Base-by-base conservation (phyloP, 208 protist species). In the Wallacemonas sp. region DNA sequence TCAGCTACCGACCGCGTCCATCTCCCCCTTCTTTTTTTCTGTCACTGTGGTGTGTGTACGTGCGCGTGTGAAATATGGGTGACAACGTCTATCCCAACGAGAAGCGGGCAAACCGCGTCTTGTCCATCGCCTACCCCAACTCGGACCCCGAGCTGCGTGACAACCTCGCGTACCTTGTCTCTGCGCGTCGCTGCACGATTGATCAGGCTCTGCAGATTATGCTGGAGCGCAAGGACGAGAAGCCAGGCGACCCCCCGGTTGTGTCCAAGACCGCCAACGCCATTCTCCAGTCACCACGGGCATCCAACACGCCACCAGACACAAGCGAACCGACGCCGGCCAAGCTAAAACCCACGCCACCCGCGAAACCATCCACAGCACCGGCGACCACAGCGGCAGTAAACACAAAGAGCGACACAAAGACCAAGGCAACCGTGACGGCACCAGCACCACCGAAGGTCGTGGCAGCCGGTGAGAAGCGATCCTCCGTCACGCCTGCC, bases 151-250 rank as follows among this genome's bases (percentile, higher is more conserved):
- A 76, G 1, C 2, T 78, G 23, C 62, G 81, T 1, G 70, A 86
- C 23, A 76, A 88, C 43, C 46, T 80, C 2, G 82, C 80, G 0
- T 82, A 76, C 46, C 70, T 87, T 41, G 85, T 92, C 4, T 77
- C 74, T 0, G 55, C 54, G 4, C 76, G 80, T 11, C 82, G 82
- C 54, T 65, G 78, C 63, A 92, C 79, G 2, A 81, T 92, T 46
- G 68, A 84, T 27, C 74, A 82, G 3, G 85, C 82, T 0, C 32
- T 88, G 14, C 56, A 72, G 8, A 74, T 72, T 30, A 46, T 88
- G 12, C 19, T 39, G 11, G 44, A 72, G 26, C 39, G 73, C 23
- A 56, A 17, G 30, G 23, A 38, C 2, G 48, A 32, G 21, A 55
- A 19, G 23, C 47, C 19, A 16, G 44, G 24, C 55, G 44, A 54